phyloP scores from a whole-genome alignment of 129 eudicot genomes.

The Tagetes erecta region DNA sequence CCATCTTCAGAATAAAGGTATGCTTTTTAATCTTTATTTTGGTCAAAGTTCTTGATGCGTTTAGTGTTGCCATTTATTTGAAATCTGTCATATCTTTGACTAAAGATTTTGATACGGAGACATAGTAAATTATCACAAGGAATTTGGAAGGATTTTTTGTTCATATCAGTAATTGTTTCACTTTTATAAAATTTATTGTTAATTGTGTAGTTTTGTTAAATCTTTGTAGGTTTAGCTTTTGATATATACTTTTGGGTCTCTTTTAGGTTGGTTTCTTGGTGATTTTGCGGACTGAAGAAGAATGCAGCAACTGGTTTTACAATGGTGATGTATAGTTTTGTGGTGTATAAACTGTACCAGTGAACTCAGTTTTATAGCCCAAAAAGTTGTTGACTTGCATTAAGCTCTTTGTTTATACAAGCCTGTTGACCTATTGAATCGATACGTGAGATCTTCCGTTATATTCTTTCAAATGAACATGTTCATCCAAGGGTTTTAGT shows the following conservation, averaged over 20 bases:
- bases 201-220: neutral
- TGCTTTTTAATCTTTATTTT: neutral
- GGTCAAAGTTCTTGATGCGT: neutral
- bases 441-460: neutral
- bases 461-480: neutral
- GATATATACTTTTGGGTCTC: neutral
- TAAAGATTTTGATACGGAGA: neutral
- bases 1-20: slow-evolving; percentile 6
- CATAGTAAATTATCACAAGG: neutral
- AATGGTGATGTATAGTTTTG: neutral
- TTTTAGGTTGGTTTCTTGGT: neutral
- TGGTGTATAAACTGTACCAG: slow-evolving; percentile 2
- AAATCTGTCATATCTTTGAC: neutral
- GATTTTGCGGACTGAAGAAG: neutral
- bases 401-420: neutral
- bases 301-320: neutral
- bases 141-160: neutral
- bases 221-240: neutral
- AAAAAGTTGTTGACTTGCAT: neutral
- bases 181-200: neutral
- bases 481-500: neutral
- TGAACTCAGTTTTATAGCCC: neutral
- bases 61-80: neutral
- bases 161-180: neutral
- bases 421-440: neutral